These are phyloP conservation scores for Angomonas deanei DNA, from an alignment of 208 protist species.

Conservation along the genomic window DNA sequence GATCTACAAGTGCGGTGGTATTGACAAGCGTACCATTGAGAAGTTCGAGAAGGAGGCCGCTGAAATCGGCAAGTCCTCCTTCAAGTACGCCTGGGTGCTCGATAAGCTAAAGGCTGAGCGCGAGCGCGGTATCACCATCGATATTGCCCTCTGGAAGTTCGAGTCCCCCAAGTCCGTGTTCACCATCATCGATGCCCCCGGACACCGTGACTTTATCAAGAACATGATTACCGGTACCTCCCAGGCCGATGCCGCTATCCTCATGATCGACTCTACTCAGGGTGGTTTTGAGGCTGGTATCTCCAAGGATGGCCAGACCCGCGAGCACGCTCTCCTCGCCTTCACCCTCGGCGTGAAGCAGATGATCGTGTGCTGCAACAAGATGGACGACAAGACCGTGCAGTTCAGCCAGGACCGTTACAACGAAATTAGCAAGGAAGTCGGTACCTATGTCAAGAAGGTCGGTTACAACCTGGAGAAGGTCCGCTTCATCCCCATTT, in stretches of 20 bases:
- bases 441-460: slow-evolving; percentile 77
- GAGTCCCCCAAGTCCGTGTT: slow-evolving; percentile 86
- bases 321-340: slow-evolving; percentile 89
- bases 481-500: slow-evolving; percentile 93
- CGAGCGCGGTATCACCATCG: slow-evolving; percentile 92
- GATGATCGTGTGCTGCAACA: slow-evolving; percentile 91
- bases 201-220: slow-evolving; percentile 94
- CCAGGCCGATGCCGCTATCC: slow-evolving; percentile 87
- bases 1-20: slow-evolving; percentile 89
- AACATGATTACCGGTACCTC: slow-evolving; percentile 93
- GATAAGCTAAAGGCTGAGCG: slow-evolving; percentile 92
- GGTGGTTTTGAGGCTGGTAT: slow-evolving; percentile 94
- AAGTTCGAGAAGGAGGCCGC: slow-evolving; percentile 90
- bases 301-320: slow-evolving; percentile 89
- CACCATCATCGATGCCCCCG: slow-evolving; percentile 93
- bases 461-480: slow-evolving; percentile 93
- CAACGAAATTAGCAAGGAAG: slow-evolving; percentile 81
- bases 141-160: slow-evolving; percentile 91
- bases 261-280: slow-evolving; percentile 78
- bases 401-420: slow-evolving; percentile 89
- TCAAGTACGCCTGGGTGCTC: slow-evolving; percentile 93
- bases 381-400: slow-evolving; percentile 84
- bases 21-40: slow-evolving; percentile 87
- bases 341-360: slow-evolving; percentile 88
- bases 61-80: slow-evolving; percentile 88